Evolutionary conservation across 2,329 filamentous ascomycete genomes (phyloP).

Genomic region (Claviceps fusiformis): DNA sequence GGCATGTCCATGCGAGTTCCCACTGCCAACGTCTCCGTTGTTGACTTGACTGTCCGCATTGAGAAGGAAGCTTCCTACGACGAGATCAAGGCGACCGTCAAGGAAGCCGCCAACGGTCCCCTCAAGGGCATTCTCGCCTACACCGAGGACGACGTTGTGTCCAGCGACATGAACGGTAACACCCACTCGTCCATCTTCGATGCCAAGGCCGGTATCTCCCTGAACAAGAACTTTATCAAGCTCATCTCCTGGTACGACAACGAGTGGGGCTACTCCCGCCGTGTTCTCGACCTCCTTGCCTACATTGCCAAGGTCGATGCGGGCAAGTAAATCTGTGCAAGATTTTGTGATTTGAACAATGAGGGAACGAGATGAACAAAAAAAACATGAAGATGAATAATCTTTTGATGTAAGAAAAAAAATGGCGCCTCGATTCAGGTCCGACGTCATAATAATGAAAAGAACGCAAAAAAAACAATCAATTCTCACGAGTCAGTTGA

Average conservation of each 20-base stretch:
- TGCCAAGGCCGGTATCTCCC: conserved; percentile 95
- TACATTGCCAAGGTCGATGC: conserved; percentile 69
- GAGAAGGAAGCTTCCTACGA: conserved; percentile 84
- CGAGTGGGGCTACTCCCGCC: conserved; percentile 99
- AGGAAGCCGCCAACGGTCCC: conserved; percentile 68
- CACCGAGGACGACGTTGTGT: conserved; percentile 96
- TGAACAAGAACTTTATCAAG: conserved; percentile 99
- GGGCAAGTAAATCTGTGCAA: conserved; percentile 28
- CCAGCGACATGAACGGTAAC: conserved; percentile 86
- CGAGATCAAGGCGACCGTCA: conserved; percentile 84
- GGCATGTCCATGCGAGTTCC: conserved; percentile 99
- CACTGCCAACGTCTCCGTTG: conserved; percentile 96
- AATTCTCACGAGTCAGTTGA: background rate
- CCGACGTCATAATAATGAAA: background rate
- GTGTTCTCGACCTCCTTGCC: conserved; percentile 69
- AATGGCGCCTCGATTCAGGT: background rate
- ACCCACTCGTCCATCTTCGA: conserved; percentile 95
- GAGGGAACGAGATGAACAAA: background rate
- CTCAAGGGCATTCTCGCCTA: conserved; percentile 89
- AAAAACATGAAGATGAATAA: background rate
- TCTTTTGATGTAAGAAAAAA: background rate
- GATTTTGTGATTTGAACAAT: no score
- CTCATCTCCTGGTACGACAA: conserved; percentile 98
- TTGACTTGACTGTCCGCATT: conserved; percentile 87
- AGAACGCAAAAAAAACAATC: background rate